Base-by-base conservation (phyloP, 495 filamentous ascomycete species). In the Aspergillus conjunctus region DNA sequence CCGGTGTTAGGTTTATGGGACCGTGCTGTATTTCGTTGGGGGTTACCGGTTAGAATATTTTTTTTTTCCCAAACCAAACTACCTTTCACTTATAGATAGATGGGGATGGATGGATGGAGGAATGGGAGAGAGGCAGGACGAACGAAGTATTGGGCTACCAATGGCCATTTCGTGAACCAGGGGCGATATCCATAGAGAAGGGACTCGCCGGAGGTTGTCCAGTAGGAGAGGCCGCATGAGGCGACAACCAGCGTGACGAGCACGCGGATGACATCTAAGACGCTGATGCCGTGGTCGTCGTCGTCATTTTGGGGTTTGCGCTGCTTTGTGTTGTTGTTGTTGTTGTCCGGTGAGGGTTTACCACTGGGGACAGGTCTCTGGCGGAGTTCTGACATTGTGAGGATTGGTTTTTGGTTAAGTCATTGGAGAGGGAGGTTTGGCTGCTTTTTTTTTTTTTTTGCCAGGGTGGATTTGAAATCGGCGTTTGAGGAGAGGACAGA, bases 221-320 rank as follows among this genome's bases (percentile, higher is more conserved):
- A 88, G 72, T 92, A 96, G 74, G 88, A 92, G 48, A 93, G 79
- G 4, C 84, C 83, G 61, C 79, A 82, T 21, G 85, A 89, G 49
- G 91, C 83, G 49, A 94, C 67, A 50, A 90, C 62, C 17, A 94
- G 71, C 31, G 89, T 88, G 7, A 80, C 82, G 20, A 96, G 61
- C 7, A 94, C 78, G 57, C 93, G 87, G 54, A 94, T 68, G 52
- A 93, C 73, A 76, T 98, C 94, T 45, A 93, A 57, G 54, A 86
- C 69, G 56, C 83, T 79, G 71, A 88, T 80, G 34, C 69, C 70
- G 50, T 34, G 63, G 34, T 70, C 63, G 15, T 67, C 34, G 10
- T 51, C 49, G 41, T 59, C 33, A 48, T 48, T 17, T 14, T 21
- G 37, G n/a, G 37, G 15, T 17, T 37, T 32, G 14, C 17, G 18